Conservation (phyloP, 2,329 filamentous ascomycete genomes). For the Emergomyces orientalis region DNA sequence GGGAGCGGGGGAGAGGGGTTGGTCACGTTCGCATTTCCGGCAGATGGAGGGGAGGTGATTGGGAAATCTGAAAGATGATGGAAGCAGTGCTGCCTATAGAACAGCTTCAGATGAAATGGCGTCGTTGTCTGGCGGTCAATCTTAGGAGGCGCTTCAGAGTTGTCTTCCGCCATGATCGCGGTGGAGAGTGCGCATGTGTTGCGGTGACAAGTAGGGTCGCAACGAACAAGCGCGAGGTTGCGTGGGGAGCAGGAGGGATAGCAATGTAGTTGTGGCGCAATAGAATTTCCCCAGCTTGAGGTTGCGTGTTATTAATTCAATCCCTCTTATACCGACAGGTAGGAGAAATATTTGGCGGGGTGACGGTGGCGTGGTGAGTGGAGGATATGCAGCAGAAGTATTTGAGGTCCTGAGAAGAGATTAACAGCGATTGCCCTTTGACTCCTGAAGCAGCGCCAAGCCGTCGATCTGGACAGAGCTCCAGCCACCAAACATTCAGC, state of each 20-base stretch:
- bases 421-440: no score
- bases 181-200: conserved; percentile 10
- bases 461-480: background rate
- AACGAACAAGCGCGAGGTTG: background rate
- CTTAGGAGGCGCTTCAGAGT: conserved; percentile 32
- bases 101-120: conserved; percentile 78
- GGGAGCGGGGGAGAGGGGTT: conserved; percentile 51
- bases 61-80: conserved; percentile 45
- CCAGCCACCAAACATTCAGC: background rate
- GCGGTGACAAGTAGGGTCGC: background rate
- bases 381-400: background rate
- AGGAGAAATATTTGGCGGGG: background rate
- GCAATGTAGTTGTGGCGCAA: background rate
- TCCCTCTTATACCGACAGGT: background rate
- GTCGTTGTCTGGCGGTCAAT: conserved; percentile 62
- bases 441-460: background rate
- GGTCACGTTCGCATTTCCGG: conserved; percentile 33
- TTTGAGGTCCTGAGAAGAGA: background rate
- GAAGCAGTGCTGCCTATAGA: conserved; percentile 66
- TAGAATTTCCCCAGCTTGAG: background rate
- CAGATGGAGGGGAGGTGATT: conserved; percentile 21
- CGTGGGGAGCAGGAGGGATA: background rate
- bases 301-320: background rate
- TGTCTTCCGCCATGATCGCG: conserved; percentile 3
- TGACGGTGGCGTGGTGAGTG: background rate